Base-by-base conservation (phyloP, 2,329 filamentous ascomycete species). In the Pseudocercospora fuligena region DNA sequence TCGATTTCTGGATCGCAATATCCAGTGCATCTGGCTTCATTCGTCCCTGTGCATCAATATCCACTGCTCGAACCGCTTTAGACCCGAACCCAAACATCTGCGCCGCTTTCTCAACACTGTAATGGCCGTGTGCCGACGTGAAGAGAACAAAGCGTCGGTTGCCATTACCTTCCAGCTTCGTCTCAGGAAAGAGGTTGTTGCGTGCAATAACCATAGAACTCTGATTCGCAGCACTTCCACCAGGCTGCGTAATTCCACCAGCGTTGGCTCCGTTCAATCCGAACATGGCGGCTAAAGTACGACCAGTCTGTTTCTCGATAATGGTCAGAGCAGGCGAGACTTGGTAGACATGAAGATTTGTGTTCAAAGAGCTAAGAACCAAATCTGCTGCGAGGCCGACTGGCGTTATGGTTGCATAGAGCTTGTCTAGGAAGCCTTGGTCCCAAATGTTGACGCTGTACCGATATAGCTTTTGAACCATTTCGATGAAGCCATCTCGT, bases 371-470 rank as follows among this genome's bases (percentile, higher is more conserved):
- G 0, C 92, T 90, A 27, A 98, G 87, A 8, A 98, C 84, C 65
- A 98, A 83, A 75, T 98, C 95, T 1, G 93, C 90, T 16, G 91
- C 89, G 0, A 98, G 86, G 19, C 94, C 94, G 8, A 94, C 89
- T 49, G 94, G 90, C 76, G 95, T 95, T 46, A 92, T 96, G 70
- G 90, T 90, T n/a, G 91, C 88, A 79, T 97, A 98, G 19, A 98
- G 84, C 82, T 99, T 98, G 81, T 97, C 94, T 75, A 98, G 81
- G 80, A 98, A 99, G 11, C 94, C 94, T 80, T 97, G 94, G 75
- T 97, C 92, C 92, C 94, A 98, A n/a, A 94, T 97, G 81, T 99
- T 99, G 76, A 98, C 94, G 75, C 91, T 95, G 79, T 96, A 93
- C 70, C 87, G 85, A 49, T 98, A 84, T 21, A 97, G 84, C 67